Evolutionary conservation across 768 basidiomycete species (phyloP).

Genomic region (Podaxis sp.): DNA sequence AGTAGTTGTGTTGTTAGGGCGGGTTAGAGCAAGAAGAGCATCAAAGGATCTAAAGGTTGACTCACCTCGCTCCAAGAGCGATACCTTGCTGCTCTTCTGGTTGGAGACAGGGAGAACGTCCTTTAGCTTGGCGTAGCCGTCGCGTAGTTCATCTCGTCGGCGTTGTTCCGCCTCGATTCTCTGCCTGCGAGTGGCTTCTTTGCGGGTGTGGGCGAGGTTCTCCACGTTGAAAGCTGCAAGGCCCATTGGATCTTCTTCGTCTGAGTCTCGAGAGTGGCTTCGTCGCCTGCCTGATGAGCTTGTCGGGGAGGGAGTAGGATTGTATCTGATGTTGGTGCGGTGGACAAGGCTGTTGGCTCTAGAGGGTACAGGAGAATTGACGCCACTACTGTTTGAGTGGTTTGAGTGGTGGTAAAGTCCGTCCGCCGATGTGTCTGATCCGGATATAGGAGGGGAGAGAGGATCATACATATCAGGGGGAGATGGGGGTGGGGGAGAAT

Average conservation of each 20-base stretch:
- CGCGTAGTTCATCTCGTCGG: slow-evolving; percentile 83
- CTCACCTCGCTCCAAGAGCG: slow-evolving; percentile 83
- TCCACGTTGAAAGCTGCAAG: slow-evolving; percentile 53
- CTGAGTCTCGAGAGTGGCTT: slow-evolving; percentile 74
- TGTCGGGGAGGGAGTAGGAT: slow-evolving; percentile 80
- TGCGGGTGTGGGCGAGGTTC: slow-evolving; percentile 73
- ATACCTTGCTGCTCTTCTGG: slow-evolving; percentile 91
- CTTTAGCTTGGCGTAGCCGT: slow-evolving; percentile 87
- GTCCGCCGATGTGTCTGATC: slow-evolving; percentile 87
- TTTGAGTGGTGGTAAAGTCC: slow-evolving; percentile 79
- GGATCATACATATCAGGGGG: slow-evolving; percentile 77
- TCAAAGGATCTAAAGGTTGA: slow-evolving; percentile 17
- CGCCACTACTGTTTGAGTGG: slow-evolving; percentile 75
- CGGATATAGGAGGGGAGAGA: slow-evolving; percentile 82
- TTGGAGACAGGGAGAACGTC: slow-evolving; percentile 85
- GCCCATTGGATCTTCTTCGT: slow-evolving; percentile 75
- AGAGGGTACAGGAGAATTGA: slow-evolving; percentile 78
- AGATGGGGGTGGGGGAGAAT: slow-evolving; percentile 74
- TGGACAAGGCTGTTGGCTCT: slow-evolving; percentile 77
- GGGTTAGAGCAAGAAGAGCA: slow-evolving; percentile 14
- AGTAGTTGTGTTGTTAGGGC: slow-evolving; percentile 7
- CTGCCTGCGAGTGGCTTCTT: slow-evolving; percentile 82
- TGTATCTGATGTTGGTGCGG: slow-evolving; percentile 64
- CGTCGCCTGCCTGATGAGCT: slow-evolving; percentile 71
- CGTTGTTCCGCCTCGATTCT: slow-evolving; percentile 90